Evolutionary conservation across 2,329 filamentous ascomycete species (phyloP).

Genomic region (Claviceps sp.): DNA sequence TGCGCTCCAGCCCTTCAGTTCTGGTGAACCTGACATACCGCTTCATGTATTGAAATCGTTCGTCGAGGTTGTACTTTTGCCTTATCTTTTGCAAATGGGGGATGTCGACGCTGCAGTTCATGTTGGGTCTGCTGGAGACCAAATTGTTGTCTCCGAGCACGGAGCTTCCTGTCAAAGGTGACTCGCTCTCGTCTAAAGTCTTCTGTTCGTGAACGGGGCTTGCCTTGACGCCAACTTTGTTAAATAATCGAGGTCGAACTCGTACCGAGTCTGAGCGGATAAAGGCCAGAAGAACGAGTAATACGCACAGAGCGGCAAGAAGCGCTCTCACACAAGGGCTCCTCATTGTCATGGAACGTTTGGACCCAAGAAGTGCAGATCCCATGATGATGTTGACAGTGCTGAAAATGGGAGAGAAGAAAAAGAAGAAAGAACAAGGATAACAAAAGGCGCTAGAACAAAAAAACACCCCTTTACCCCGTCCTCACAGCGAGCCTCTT

Average conservation of each 20-base stretch:
- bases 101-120: conserved; percentile 38
- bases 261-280: conserved; percentile 28
- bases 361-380: conserved; percentile 23
- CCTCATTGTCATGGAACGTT: conserved; percentile 33
- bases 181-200: conserved; percentile 14
- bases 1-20: conserved; percentile 31
- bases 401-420: neutral
- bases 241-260: conserved; percentile 26
- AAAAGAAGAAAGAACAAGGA: neutral
- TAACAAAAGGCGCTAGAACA: neutral
- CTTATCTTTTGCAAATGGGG: conserved; percentile 31
- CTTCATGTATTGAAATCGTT: conserved; percentile 41
- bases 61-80: conserved; percentile 32
- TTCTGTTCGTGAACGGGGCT: conserved; percentile 16
- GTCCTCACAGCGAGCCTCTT: neutral
- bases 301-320: conserved; percentile 27
- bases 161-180: conserved; percentile 9
- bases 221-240: conserved; percentile 17
- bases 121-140: conserved; percentile 17
- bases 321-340: conserved; percentile 33
- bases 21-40: conserved; percentile 40
- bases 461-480: neutral
- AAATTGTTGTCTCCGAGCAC: conserved; percentile 7
- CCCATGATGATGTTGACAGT: conserved; percentile 15
- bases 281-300: conserved; percentile 28